Evolutionary conservation across 2,329 filamentous ascomycete genomes (phyloP).

Genomic region (Sclerotinia spermophila): DNA sequence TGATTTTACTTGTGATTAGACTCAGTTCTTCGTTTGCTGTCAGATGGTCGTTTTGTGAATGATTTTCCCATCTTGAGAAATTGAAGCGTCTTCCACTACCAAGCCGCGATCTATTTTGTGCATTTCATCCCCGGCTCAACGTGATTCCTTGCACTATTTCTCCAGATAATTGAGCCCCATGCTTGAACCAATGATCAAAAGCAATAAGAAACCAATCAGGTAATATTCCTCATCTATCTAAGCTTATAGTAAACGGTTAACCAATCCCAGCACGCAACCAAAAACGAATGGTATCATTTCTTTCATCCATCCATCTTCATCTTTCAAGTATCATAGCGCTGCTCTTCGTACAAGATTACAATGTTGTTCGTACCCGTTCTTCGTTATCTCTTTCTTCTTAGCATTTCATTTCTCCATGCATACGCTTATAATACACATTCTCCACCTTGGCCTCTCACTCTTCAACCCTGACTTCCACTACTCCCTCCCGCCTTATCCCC

Average conservation of each 20-base stretch:
- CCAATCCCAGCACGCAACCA: neutral
- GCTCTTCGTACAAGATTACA: neutral
- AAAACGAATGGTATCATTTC: neutral
- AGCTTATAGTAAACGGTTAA: neutral
- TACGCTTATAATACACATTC: slow-evolving; percentile 10
- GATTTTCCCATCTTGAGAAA: neutral
- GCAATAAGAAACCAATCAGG: neutral
- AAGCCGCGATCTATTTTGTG: neutral
- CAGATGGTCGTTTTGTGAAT: neutral
- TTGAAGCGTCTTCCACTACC: neutral
- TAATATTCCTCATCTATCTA: neutral
- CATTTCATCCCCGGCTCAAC: neutral
- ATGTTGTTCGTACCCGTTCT: neutral
- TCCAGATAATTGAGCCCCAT: neutral
- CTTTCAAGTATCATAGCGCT: neutral
- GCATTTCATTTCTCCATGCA: neutral
- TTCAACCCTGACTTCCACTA: neutral
- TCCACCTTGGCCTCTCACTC: neutral
- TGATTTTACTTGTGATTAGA: neutral
- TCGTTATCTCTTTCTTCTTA: neutral
- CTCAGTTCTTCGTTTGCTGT: neutral
- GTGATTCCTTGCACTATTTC: neutral
- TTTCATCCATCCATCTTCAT: neutral
- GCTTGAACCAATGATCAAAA: neutral
- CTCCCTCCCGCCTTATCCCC: slow-evolving; percentile 37